Conservation (phyloP, 1,284 basidiomycete genomes). For the Butyriboletus appendiculatus region DNA sequence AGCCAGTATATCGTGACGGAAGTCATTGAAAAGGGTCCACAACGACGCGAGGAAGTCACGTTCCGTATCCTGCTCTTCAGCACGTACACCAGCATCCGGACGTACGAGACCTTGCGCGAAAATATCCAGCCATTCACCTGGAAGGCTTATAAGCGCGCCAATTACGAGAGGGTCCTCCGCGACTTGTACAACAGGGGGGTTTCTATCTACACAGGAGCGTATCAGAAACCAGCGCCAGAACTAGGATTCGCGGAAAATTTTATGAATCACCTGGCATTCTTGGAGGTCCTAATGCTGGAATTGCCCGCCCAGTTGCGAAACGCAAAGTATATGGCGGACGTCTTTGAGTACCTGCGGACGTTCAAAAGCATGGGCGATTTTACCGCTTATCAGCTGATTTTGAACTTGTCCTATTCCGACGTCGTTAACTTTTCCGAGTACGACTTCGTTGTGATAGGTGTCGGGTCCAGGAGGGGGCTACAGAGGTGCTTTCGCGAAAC, state of each 20-base stretch:
- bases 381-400: constrained; percentile 55
- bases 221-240: constrained; percentile 60
- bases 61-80: constrained; percentile 66
- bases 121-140: constrained; percentile 55
- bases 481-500: constrained; percentile 35
- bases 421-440: constrained; percentile 56
- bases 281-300: constrained; percentile 56
- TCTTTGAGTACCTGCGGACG: constrained; percentile 53
- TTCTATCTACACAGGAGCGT: constrained; percentile 61
- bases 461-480: constrained; percentile 57
- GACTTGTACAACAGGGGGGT: constrained; percentile 38
- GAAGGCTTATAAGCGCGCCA: constrained; percentile 45
- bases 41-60: constrained; percentile 50
- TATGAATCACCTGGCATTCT: constrained; percentile 54
- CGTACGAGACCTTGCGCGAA: constrained; percentile 54
- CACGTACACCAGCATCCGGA: constrained; percentile 58
- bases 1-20: constrained; percentile 60
- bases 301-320: constrained; percentile 44
- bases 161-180: constrained; percentile 50
- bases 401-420: constrained; percentile 56
- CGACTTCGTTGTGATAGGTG: constrained; percentile 63
- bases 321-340: constrained; percentile 50
- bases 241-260: constrained; percentile 45
- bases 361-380: constrained; percentile 66
- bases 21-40: constrained; percentile 63